Base-by-base conservation (phyloP, 2,329 filamentous ascomycete species). In the Hypoxylon sp. region DNA sequence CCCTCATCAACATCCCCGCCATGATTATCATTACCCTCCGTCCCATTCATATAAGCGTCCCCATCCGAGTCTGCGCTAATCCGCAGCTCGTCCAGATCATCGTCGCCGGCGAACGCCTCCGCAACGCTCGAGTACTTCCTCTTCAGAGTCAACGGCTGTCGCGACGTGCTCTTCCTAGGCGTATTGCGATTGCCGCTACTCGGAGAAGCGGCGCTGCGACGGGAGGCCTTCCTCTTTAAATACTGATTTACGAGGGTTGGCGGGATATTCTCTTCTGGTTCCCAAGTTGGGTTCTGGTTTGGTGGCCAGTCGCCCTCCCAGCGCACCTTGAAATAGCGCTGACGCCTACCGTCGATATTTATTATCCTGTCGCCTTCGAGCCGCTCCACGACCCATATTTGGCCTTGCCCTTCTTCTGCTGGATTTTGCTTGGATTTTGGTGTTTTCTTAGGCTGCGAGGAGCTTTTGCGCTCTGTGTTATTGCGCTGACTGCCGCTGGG, bases 281-380 rank as follows among this genome's bases (percentile, higher is more conserved):
- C 87, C 87, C 87, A 89, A 0, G 86, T 85, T 0, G 85, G 85
- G 60, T 89, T 88, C 72, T 88, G 81, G 7, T 83, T 83, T 0
- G 80, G 76, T 0, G 86, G 85, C 87, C 87, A 89, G 63, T 86
- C 76, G 6, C 87, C 87, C 48, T 82, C 82, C 87, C 87, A 89
- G 5, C 83, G 82, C 0, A 89, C 85, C 30, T 82, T 79, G 74
- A 86, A 89, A 63, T 80, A 82, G 2, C 83, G 82, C 1, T 82
- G 77, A 0, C 72, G 51, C 7, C 76, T 76, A 1, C 71, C 73
- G 3, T 80, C 80, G 0, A 80, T 77, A 3, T 82, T 75, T 43
- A 80, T 75, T 3, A 80, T 55, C 14, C 77, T 76, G 62, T 83
- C 78, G n/a, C 74, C 82, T 63, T 84, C 82, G 1, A 87, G 75